Conservation (phyloP, 768 basidiomycete genomes). For the Leccinum disarticulatum region DNA sequence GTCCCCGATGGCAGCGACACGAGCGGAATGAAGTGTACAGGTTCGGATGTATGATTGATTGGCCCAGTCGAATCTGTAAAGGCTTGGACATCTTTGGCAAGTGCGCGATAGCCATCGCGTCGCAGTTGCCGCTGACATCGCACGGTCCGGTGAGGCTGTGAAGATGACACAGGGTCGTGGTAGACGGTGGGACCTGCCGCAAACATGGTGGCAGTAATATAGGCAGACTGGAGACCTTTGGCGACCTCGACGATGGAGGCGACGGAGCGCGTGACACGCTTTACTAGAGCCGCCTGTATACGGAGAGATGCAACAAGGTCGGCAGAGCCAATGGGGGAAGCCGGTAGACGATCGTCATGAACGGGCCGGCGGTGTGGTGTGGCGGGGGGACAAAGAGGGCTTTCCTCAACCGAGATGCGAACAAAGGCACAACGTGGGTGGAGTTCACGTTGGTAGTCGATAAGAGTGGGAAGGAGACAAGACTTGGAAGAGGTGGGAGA, state of each 20-base stretch:
- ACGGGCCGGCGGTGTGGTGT: not conserved
- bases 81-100: conserved; percentile 40
- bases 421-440: conserved; percentile 36
- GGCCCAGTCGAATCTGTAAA: conserved; percentile 33
- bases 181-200: conserved; percentile 35
- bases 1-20: conserved; percentile 36
- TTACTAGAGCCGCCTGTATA: conserved; percentile 16
- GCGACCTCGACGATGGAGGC: conserved; percentile 50
- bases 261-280: conserved; percentile 38
- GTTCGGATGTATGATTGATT: conserved; percentile 15
- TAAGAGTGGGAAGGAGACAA: conserved; percentile 31
- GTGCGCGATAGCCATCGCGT: conserved; percentile 46
- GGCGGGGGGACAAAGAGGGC: conserved; percentile 33
- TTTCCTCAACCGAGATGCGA: conserved; percentile 37
- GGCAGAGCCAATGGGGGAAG: conserved; percentile 2
- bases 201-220: conserved; percentile 54
- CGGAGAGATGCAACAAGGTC: conserved; percentile 1
- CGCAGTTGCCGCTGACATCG: conserved; percentile 17
- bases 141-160: conserved; percentile 16
- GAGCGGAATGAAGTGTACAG: conserved; percentile 44
- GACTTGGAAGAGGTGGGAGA: conserved; percentile 29
- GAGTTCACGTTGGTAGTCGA: conserved; percentile 34
- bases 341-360: conserved; percentile 22
- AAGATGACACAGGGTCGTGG: conserved; percentile 10
- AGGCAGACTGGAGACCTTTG: conserved; percentile 56